These are phyloP conservation scores for Pseudocercospora fijiensis DNA, from an alignment of 2,329 filamentous ascomycete genomes.

Conservation along the genomic window DNA sequence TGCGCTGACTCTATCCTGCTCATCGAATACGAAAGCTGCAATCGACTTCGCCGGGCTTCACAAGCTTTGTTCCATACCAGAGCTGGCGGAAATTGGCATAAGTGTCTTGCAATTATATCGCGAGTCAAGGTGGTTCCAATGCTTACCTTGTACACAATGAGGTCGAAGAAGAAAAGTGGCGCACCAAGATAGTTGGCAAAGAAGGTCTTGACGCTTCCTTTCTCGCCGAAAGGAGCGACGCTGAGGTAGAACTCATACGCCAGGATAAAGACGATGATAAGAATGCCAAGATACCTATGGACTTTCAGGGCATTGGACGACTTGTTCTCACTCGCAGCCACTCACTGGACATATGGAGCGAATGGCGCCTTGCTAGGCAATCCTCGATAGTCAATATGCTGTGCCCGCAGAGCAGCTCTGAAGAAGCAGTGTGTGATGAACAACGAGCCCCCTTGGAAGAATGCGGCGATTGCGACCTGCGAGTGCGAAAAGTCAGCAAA, in stretches of 20 bases:
- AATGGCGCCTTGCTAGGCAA: conserved; percentile 34
- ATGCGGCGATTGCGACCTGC: conserved; percentile 36
- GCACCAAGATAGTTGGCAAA: conserved; percentile 39
- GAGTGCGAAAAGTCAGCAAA: conserved; percentile 3
- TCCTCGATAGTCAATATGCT: conserved; percentile 29
- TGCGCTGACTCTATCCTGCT: conserved; percentile 16
- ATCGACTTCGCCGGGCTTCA: conserved; percentile 21
- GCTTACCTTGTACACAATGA: conserved; percentile 27
- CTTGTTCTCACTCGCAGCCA: neutral
- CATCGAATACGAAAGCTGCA: conserved; percentile 23
- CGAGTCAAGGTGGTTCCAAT: neutral
- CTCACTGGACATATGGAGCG: conserved; percentile 31
- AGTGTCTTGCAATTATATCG: neutral
- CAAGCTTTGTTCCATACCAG: conserved; percentile 22
- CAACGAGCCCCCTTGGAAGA: conserved; percentile 35
- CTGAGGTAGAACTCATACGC: conserved; percentile 38
- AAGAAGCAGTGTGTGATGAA: conserved; percentile 35
- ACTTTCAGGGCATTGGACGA: neutral
- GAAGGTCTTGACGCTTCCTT: conserved; percentile 36
- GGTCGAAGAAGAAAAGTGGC: conserved; percentile 38
- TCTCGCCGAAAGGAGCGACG: conserved; percentile 36
- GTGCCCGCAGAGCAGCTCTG: conserved; percentile 32
- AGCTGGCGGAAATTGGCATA: conserved; percentile 8
- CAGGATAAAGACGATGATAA: conserved; percentile 36
- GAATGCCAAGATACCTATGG: conserved; percentile 25